These are phyloP conservation scores for Aureobasidium sp. DNA, from an alignment of 2,329 filamentous ascomycete genomes.

Conservation along the genomic window DNA sequence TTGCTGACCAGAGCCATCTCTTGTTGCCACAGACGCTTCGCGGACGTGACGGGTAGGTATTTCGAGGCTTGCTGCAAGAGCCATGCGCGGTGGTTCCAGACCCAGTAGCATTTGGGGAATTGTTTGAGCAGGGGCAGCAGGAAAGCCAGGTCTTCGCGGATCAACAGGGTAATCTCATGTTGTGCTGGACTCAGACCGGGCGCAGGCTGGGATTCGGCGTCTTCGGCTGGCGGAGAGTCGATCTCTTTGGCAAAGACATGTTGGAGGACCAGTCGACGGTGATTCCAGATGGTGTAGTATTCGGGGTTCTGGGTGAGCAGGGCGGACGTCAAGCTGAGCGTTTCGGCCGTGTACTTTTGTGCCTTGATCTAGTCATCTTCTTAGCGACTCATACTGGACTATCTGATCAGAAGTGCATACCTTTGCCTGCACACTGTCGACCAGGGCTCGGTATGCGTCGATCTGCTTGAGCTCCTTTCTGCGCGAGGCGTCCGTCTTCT, in stretches of 20 bases:
- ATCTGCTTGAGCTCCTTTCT: slow-evolving; percentile 70
- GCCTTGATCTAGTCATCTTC: slow-evolving; percentile 32
- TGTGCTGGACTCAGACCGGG: slow-evolving; percentile 29
- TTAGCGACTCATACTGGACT: not conserved
- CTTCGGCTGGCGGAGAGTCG: slow-evolving; percentile 36
- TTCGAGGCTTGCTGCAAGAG: slow-evolving; percentile 64
- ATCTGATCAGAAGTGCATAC: slow-evolving; percentile 34
- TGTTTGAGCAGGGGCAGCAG: slow-evolving; percentile 76
- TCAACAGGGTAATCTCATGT: slow-evolving; percentile 42
- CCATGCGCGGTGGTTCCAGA: slow-evolving; percentile 95
- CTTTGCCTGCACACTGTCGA: slow-evolving; percentile 59
- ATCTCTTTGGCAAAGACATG: slow-evolving; percentile 48
- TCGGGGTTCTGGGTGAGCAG: slow-evolving; percentile 73
- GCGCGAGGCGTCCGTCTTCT: slow-evolving; percentile 61
- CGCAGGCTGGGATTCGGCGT: slow-evolving; percentile 10
- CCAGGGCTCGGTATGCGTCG: slow-evolving; percentile 64
- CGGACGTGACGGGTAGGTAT: slow-evolving; percentile 49
- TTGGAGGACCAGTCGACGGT: slow-evolving; percentile 65
- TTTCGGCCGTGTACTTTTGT: slow-evolving; percentile 44
- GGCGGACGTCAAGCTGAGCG: slow-evolving; percentile 60
- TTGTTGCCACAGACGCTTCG: slow-evolving; percentile 68
- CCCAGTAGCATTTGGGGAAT: slow-evolving; percentile 98
- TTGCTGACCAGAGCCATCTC: slow-evolving; percentile 78
- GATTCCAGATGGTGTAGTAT: slow-evolving; percentile 89
- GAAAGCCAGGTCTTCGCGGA: slow-evolving; percentile 71